Evolutionary conservation across 2,329 filamentous ascomycete genomes (phyloP), one percentile per base, ranked within the genome.

Genomic region (Xylariaceae sp.): DNA sequence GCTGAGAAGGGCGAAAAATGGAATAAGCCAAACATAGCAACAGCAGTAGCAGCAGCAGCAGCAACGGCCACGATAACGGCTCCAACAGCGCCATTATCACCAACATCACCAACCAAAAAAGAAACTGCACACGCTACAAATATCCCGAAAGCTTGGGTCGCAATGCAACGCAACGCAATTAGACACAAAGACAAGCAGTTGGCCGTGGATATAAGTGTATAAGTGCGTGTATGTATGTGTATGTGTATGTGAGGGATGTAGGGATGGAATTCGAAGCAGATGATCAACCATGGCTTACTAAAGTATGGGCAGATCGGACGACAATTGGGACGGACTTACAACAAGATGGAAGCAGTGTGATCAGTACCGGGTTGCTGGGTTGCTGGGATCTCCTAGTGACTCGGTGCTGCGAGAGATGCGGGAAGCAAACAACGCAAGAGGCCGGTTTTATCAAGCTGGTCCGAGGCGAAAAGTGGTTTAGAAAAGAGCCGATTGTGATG

Each of bases 1-100:
- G 18, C 49, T 18, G 23, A n/a, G 44, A 55, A 55, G 48, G 41
- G 60, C 44, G 37, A 41, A 47, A 48, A 60, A 55, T 5, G 8
- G 18, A 50, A 34, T 5, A 34, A 50, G 48, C 15, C 15, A 34
- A 48, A 34, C 23, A 30, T 30, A 30, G 23, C 23, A 30, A 30
- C 15, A 18, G 8, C 7, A 49, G 47, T 1, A 18, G 9, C 7
- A 49, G 47, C 4, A 18, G 9, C 7, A 47, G 44, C 10, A 47
- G n/a, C n/a, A 47, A 15, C 44, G n/a, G 15, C 23, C 23, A 30
- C 23, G 23, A 30, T 30, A 30, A 30, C 23, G 23, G 23, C 23
- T 30, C 23, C 23, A 30, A 30, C 23, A 30, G 23, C 23, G 23
- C 23, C 23, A 30, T 41, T 9, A 41, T 13, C 37, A 41, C 8